Evolutionary conservation across 23 red algal genomes (phyloP).

Genomic region (Gracilaria gracilis): DNA sequence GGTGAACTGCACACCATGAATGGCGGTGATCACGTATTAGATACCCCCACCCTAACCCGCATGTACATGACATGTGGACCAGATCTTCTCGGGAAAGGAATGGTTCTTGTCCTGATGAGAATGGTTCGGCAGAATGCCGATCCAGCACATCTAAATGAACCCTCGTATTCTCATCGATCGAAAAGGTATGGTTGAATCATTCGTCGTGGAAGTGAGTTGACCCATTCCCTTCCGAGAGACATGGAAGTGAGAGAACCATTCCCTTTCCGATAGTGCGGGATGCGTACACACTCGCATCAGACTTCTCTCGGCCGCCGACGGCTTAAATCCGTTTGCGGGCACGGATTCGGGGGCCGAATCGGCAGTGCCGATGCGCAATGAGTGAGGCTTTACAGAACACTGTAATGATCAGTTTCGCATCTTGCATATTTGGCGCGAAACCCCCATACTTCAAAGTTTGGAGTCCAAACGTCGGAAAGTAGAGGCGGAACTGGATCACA

Average conservation of each 20-base stretch:
- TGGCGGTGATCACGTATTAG: background rate
- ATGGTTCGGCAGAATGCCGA: background rate
- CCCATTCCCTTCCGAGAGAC: too few species aligned
- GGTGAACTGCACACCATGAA: background rate
- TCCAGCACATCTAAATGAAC: background rate
- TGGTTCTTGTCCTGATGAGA: background rate
- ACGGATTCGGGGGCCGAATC: too few species aligned
- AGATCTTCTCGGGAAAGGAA: background rate
- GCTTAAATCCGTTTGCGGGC: too few species aligned
- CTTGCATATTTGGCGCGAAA: background rate
- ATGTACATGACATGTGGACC: background rate
- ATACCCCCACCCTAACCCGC: background rate
- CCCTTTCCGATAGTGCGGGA: background rate
- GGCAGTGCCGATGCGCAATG: too few species aligned
- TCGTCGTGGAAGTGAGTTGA: too few species aligned
- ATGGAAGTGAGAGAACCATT: background rate
- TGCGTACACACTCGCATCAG: too few species aligned
- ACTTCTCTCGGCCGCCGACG: too few species aligned
- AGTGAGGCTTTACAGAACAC: background rate
- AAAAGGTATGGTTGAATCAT: too few species aligned
- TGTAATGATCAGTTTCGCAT: background rate
- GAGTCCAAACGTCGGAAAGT: too few species aligned
- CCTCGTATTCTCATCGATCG: too few species aligned
- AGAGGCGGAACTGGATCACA: too few species aligned
- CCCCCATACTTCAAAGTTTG: background rate